Conservation (phyloP, 164 flowering plant genomes). For the Protea cynaroides region DNA sequence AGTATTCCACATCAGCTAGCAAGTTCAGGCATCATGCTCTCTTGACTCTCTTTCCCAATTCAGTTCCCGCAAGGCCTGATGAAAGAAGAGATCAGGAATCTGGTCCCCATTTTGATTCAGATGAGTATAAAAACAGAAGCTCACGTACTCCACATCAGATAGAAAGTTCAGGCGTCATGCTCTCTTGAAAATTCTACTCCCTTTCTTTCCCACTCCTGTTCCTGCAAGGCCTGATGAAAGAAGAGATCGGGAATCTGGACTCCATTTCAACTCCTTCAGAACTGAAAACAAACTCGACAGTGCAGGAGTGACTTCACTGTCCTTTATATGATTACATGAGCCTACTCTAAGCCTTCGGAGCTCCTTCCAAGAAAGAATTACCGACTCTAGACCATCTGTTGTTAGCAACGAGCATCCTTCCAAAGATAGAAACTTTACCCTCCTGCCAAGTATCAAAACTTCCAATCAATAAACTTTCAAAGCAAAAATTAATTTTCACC, state of each 20-base stretch:
- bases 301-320: conserved; percentile 62
- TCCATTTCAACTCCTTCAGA: conserved; percentile 84
- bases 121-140: conserved; percentile 30
- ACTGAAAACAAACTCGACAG: conserved; percentile 59
- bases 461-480: not conserved
- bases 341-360: conserved; percentile 71
- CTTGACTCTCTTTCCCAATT: conserved; percentile 67
- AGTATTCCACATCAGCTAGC: conserved; percentile 7
- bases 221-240: conserved; percentile 59
- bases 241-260: conserved; percentile 71
- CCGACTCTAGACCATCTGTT: conserved; percentile 70
- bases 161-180: conserved; percentile 20
- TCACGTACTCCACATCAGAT: conserved; percentile 7
- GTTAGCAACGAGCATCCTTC: conserved; percentile 89
- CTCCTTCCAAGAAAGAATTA: conserved; percentile 67
- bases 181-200: conserved; percentile 66
- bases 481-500: not conserved
- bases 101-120: conserved; percentile 79
- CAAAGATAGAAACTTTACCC: conserved; percentile 58
- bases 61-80: conserved; percentile 54
- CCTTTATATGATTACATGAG: conserved; percentile 81
- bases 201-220: conserved; percentile 59
- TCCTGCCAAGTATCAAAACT: conserved; percentile 39
- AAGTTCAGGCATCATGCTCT: conserved; percentile 27
- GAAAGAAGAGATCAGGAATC: conserved; percentile 67